Evolutionary conservation across 345 rosid species (phyloP).

Genomic region (Jatropha curcas): DNA sequence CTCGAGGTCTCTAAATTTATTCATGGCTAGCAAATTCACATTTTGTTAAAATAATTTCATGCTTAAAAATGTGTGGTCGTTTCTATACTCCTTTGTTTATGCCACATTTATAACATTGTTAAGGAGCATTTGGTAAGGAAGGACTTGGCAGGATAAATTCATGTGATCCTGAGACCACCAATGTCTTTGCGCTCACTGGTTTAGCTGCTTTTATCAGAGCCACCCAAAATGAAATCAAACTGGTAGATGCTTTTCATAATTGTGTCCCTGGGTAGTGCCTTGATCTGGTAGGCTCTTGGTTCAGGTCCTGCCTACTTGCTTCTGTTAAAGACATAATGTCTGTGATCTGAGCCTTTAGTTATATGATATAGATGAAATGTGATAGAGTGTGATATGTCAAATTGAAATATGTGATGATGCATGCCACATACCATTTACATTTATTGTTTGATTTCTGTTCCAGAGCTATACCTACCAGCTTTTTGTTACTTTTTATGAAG

Average conservation of each 20-base stretch:
- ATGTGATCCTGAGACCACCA: not conserved
- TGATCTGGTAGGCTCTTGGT: not conserved
- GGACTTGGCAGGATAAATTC: not conserved
- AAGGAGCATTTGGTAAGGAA: not conserved
- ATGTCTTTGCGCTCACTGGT: not conserved
- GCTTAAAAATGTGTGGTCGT: not conserved
- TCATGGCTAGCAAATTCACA: not conserved
- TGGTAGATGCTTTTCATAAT: not conserved
- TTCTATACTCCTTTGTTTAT: not conserved
- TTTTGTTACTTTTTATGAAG: not conserved
- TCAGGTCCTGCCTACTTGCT: conserved; percentile 3
- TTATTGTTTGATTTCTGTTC: not conserved
- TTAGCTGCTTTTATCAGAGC: not conserved
- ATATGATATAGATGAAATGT: not conserved
- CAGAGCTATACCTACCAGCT: not conserved
- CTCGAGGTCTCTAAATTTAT: not conserved
- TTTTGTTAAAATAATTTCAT: not conserved
- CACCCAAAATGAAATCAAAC: not conserved
- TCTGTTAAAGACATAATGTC: not conserved
- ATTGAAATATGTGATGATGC: not conserved
- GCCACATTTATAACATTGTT: not conserved
- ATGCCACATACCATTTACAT: not conserved
- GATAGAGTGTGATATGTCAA: not conserved
- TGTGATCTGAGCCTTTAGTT: not conserved
- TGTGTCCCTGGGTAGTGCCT: not conserved